Evolutionary conservation across 2,329 filamentous ascomycete species (phyloP).

Genomic region (Penicillium sp.): DNA sequence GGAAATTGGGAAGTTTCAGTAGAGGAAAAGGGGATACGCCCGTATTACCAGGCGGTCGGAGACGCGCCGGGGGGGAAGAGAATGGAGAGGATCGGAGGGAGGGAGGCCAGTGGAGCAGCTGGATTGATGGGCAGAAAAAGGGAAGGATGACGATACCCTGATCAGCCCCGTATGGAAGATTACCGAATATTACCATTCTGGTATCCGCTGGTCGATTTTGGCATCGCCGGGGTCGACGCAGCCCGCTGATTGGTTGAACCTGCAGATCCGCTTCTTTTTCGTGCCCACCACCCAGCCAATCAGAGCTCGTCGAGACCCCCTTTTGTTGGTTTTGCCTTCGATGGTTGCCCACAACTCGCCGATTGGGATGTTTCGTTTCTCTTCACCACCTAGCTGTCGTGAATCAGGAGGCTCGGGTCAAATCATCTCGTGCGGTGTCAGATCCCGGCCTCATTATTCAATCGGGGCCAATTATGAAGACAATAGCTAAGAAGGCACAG

Average conservation of each 20-base stretch:
- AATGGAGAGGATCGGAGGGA: neutral
- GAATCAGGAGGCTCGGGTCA: neutral
- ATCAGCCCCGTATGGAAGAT: neutral
- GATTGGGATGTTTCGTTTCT: slow-evolving; percentile 1
- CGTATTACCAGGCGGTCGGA: slow-evolving; percentile 17
- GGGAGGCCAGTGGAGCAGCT: neutral
- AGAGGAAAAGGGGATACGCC: slow-evolving; percentile 29
- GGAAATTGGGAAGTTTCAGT: slow-evolving; percentile 33
- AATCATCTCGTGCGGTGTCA: neutral
- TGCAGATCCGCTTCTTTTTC: neutral
- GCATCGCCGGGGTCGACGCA: slow-evolving; percentile 3
- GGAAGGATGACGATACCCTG: neutral
- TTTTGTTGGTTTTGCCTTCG: slow-evolving; percentile 2
- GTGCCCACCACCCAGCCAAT: neutral
- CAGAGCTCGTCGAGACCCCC: neutral
- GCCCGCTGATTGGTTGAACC: neutral
- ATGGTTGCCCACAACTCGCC: slow-evolving; percentile 4
- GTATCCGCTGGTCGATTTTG: slow-evolving; percentile 9
- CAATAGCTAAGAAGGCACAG: neutral
- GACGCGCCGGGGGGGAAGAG: neutral
- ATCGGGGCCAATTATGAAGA: neutral
- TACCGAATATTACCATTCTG: neutral
- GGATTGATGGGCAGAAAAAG: neutral
- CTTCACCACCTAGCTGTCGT: neutral
- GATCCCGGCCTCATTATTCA: neutral